These are phyloP conservation scores for Paxillus involutus DNA, from an alignment of 768 basidiomycete genomes.

Conservation along the genomic window DNA sequence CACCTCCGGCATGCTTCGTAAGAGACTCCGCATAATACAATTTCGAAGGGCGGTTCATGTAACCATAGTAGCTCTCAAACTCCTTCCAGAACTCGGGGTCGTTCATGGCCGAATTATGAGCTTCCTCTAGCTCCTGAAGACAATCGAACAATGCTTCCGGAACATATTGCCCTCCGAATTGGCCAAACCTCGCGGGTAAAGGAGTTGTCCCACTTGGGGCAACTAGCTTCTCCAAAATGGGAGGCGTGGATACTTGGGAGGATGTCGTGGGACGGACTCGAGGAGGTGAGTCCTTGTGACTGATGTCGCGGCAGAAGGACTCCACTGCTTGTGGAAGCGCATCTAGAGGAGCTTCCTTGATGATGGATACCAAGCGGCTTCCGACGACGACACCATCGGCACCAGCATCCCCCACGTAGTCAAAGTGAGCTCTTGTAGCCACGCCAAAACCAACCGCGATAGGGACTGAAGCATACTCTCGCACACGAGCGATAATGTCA, in stretches of 20 bases:
- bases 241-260: neutral
- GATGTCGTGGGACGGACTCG: constrained; percentile 1
- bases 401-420: constrained; percentile 80
- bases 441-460: constrained; percentile 98
- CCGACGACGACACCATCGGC: constrained; percentile 96
- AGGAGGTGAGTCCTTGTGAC: constrained; percentile 35
- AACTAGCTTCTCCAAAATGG: constrained; percentile 6
- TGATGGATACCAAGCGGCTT: constrained; percentile 77
- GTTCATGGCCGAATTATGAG: constrained; percentile 80
- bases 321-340: constrained; percentile 57
- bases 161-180: constrained; percentile 97
- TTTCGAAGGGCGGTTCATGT: constrained; percentile 93
- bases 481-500: constrained; percentile 80
- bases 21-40: constrained; percentile 90
- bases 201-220: constrained; percentile 37
- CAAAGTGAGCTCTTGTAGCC: constrained; percentile 85
- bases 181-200: constrained; percentile 85
- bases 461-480: constrained; percentile 74
- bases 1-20: constrained; percentile 88
- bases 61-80: constrained; percentile 81
- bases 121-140: constrained; percentile 85
- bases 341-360: constrained; percentile 60
- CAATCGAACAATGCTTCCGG: constrained; percentile 96
- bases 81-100: constrained; percentile 95
- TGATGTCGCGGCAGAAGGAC: constrained; percentile 74